Evolutionary conservation across 225 moss, liverwort and hornwort genomes (phyloP).

Genomic region (Climacium dendroides): DNA sequence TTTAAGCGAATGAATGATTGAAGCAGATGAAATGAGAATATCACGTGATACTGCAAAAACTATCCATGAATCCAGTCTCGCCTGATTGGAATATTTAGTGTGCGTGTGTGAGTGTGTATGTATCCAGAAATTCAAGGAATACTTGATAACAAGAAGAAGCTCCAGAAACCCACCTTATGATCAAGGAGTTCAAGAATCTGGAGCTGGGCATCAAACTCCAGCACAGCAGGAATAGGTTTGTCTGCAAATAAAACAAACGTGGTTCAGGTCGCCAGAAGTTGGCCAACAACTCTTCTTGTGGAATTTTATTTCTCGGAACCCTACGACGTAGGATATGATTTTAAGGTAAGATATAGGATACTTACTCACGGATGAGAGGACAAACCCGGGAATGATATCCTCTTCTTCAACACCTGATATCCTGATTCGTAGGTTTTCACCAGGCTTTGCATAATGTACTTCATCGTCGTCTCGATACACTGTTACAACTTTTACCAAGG

Average conservation of each 20-base stretch:
- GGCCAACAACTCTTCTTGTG: background rate
- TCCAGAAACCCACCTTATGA: constrained; percentile 46
- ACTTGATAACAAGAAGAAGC: background rate
- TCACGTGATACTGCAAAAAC: background rate
- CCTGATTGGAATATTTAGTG: background rate
- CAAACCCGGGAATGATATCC: constrained; percentile 80
- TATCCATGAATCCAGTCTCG: background rate
- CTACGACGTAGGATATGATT: background rate
- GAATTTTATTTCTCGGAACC: background rate
- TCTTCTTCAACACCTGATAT: constrained; percentile 88
- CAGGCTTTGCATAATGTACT: constrained; percentile 77
- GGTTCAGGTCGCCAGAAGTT: background rate
- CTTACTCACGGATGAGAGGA: constrained; percentile 73
- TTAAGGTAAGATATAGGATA: background rate
- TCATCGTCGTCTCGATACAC: constrained; percentile 86
- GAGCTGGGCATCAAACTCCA: constrained; percentile 83
- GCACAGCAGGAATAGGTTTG: constrained; percentile 61
- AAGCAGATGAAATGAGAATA: background rate
- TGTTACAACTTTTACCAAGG: constrained; percentile 73
- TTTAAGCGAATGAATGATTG: background rate
- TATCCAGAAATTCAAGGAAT: background rate
- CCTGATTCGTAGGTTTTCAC: constrained; percentile 81
- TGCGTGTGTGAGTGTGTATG: background rate
- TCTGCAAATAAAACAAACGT: constrained; percentile 11
- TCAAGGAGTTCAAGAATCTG: constrained; percentile 94